A percentile compares a stretch with the other conserved stretches of the same genome.
These are phyloP conservation scores for Harringtonia aguacate DNA, from an alignment of 2,329 filamentous ascomycete genomes.

Conservation along the genomic window DNA sequence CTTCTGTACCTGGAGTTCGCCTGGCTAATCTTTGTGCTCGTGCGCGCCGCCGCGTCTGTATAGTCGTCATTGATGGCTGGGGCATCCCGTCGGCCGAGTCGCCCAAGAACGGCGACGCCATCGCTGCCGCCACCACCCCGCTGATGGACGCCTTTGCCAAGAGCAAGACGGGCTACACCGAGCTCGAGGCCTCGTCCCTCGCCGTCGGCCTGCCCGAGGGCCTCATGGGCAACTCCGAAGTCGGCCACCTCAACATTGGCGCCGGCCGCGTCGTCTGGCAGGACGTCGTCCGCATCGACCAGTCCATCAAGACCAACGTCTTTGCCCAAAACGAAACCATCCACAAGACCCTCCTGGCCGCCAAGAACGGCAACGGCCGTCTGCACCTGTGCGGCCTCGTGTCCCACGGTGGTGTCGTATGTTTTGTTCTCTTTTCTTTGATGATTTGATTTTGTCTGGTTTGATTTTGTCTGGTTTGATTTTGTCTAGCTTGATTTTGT, in stretches of 20 bases:
- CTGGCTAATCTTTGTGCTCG: conserved; percentile 48
- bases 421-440: background rate
- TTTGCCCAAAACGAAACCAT: conserved; percentile 68
- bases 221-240: conserved; percentile 97
- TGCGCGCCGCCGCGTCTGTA: conserved; percentile 20
- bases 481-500: no score
- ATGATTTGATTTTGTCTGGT: no score
- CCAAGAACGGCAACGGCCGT: conserved; percentile 80
- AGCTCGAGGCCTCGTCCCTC: conserved; percentile 91
- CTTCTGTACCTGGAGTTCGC: conserved; percentile 45
- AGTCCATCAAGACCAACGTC: conserved; percentile 77
- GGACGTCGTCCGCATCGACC: conserved; percentile 93
- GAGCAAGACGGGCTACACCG: conserved; percentile 73
- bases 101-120: conserved; percentile 85
- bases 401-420: conserved; percentile 82
- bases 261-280: conserved; percentile 98
- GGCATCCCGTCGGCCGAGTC: conserved; percentile 74
- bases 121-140: conserved; percentile 84
- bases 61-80: conserved; percentile 99
- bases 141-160: conserved; percentile 88
- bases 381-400: conserved; percentile 88
- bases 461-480: no score
- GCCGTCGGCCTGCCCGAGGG: conserved; percentile 94
- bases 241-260: conserved; percentile 97
- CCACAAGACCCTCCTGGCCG: conserved; percentile 63